A percentile compares a stretch with the other conserved stretches of the same genome.
phyloP scores from a whole-genome alignment of 2,329 filamentous ascomycete genomes.

The Colletotrichum tabaci region DNA sequence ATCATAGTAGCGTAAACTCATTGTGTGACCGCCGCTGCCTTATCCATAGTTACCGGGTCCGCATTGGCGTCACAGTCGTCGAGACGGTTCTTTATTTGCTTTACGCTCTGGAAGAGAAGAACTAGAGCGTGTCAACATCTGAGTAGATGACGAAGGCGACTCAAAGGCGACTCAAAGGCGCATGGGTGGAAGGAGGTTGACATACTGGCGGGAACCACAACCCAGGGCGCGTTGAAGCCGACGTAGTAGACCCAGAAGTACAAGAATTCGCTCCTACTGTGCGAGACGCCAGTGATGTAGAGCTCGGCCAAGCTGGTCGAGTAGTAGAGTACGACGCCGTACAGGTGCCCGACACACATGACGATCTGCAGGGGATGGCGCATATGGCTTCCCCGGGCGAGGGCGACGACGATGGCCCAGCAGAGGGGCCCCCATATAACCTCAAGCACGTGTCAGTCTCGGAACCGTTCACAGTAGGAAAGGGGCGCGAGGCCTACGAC shows the following conservation, averaged over 20 bases:
- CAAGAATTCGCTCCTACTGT: slow-evolving; percentile 71
- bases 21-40: not conserved
- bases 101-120: slow-evolving; percentile 18
- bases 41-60: not conserved
- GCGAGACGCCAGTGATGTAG: slow-evolving; percentile 59
- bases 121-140: slow-evolving; percentile 20
- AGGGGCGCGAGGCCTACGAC: slow-evolving; percentile 66
- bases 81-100: slow-evolving; percentile 1
- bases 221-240: slow-evolving; percentile 74
- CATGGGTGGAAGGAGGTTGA: slow-evolving; percentile 35
- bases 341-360: slow-evolving; percentile 69
- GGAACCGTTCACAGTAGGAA: not conserved
- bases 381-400: slow-evolving; percentile 58
- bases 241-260: slow-evolving; percentile 78
- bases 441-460: slow-evolving; percentile 48
- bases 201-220: slow-evolving; percentile 68
- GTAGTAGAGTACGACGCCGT: slow-evolving; percentile 75
- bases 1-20: no score
- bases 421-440: slow-evolving; percentile 73
- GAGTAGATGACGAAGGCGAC: no score
- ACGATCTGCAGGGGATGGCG: slow-evolving; percentile 68
- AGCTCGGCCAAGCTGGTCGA: slow-evolving; percentile 68
- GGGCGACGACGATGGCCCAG: slow-evolving; percentile 62
- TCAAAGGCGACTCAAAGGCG: not conserved
- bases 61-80: not conserved